Evolutionary conservation across 2,329 filamentous ascomycete genomes (phyloP).

Genomic region (Colletotrichum sp.): DNA sequence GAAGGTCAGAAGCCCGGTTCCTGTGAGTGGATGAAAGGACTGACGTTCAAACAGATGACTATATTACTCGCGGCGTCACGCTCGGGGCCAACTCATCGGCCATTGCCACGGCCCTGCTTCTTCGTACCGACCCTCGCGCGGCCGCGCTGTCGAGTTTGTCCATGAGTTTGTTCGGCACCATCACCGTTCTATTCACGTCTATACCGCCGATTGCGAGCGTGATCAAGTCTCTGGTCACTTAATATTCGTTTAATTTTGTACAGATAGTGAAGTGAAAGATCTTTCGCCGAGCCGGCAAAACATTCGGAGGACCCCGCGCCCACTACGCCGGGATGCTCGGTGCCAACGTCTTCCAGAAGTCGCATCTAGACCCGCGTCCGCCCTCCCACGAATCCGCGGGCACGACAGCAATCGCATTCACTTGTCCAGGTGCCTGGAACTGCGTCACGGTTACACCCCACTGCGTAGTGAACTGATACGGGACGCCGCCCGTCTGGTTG

Average conservation of each 20-base stretch:
- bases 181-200: slow-evolving; percentile 63
- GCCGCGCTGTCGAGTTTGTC: slow-evolving; percentile 64
- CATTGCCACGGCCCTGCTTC: slow-evolving; percentile 61
- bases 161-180: slow-evolving; percentile 66
- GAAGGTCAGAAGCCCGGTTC: slow-evolving; percentile 43
- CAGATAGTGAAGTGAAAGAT: rapidly evolving
- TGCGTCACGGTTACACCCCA: slow-evolving; percentile 26
- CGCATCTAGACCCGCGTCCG: slow-evolving; percentile 48
- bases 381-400: slow-evolving; percentile 53
- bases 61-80: slow-evolving; percentile 66
- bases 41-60: slow-evolving; percentile 52
- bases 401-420: slow-evolving; percentile 43
- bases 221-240: slow-evolving; percentile 49
- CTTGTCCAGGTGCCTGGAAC: slow-evolving; percentile 31
- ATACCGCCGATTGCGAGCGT: slow-evolving; percentile 56
- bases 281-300: too few relatives aligned
- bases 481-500: slow-evolving; percentile 49
- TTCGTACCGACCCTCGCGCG: slow-evolving; percentile 61
- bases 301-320: rapidly evolving
- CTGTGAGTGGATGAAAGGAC: rapidly evolving
- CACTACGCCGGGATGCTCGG: not conserved
- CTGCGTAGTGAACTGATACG: slow-evolving; percentile 11
- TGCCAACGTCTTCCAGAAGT: slow-evolving; percentile 41
- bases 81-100: slow-evolving; percentile 66
- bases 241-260: rapidly evolving